Evolutionary conservation across 148 eudicot genomes (phyloP).

Genomic region (Beta vulgaris): DNA sequence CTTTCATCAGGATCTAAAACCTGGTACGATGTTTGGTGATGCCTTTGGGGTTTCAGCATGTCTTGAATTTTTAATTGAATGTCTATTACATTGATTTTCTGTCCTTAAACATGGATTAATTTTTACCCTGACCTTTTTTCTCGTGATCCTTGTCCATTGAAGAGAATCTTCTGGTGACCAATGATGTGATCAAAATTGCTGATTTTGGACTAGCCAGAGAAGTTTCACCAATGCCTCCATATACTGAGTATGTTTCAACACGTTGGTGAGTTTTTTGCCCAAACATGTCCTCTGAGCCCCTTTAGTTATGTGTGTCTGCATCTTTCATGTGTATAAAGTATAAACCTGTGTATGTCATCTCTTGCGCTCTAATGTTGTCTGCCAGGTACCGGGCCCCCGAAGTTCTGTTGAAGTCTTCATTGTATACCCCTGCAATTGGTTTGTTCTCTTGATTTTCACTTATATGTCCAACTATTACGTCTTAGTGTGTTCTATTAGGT

Average conservation of each 20-base stretch:
- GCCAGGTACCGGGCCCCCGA: constrained; percentile 98
- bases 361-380: constrained; percentile 18
- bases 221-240: constrained; percentile 79
- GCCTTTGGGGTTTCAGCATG: not conserved
- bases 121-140: not conserved
- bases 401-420: constrained; percentile 71
- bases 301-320: not conserved
- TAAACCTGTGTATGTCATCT: not conserved
- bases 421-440: constrained; percentile 92
- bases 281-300: not conserved
- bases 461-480: not conserved
- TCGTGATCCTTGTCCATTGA: constrained; percentile 7
- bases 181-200: constrained; percentile 75
- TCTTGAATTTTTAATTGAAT: not conserved
- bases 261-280: constrained; percentile 63
- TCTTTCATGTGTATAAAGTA: not conserved
- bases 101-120: not conserved
- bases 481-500: not conserved
- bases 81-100: not conserved
- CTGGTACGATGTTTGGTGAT: constrained; percentile 49
- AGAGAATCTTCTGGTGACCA: constrained; percentile 93
- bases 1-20: constrained; percentile 92
- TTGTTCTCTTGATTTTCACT: constrained; percentile 12
- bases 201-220: constrained; percentile 97
- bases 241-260: constrained; percentile 94